Conservation (phyloP, 2,329 filamentous ascomycete genomes). For the Xylaria sp. region DNA sequence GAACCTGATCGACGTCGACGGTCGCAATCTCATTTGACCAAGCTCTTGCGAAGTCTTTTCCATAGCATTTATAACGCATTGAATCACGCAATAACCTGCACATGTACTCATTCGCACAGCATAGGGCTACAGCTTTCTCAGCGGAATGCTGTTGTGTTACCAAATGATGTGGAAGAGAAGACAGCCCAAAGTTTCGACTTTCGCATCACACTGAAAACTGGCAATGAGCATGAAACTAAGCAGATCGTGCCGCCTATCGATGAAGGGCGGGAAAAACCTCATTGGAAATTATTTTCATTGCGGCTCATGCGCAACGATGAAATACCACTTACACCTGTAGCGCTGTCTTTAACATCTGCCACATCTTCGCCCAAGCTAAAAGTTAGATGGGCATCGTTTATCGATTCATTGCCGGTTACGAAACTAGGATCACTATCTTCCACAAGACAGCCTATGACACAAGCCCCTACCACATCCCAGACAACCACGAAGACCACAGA, state of each 20-base stretch:
- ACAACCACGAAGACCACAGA: not conserved
- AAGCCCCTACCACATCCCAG: not conserved
- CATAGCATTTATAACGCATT: conserved; percentile 12
- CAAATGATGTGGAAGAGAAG: not conserved
- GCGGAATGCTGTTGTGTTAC: not conserved
- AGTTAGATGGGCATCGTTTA: not conserved
- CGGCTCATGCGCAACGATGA: not conserved
- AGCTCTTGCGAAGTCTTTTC: conserved; percentile 10
- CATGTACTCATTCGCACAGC: conserved; percentile 8
- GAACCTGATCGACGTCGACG: conserved; percentile 5
- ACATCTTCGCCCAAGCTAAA: not conserved
- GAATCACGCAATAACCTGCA: not conserved
- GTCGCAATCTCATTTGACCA: conserved; percentile 11
- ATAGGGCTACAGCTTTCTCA: conserved; percentile 18
- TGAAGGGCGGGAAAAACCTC: not conserved
- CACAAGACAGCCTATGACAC: not conserved
- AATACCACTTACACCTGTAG: not conserved
- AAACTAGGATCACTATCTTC: not conserved
- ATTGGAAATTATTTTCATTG: conserved; percentile 1
- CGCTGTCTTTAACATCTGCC: not conserved
- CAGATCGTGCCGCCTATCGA: not conserved
- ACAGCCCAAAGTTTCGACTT: conserved; percentile 4
- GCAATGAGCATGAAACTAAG: not conserved
- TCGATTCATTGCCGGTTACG: not conserved
- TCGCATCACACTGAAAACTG: not conserved